Percentiles rank a stretch among this genome's conserved stretches.
These are phyloP conservation scores for Rhododendron simsii DNA, from an alignment of 148 eudicot species.

Conservation along the genomic window DNA sequence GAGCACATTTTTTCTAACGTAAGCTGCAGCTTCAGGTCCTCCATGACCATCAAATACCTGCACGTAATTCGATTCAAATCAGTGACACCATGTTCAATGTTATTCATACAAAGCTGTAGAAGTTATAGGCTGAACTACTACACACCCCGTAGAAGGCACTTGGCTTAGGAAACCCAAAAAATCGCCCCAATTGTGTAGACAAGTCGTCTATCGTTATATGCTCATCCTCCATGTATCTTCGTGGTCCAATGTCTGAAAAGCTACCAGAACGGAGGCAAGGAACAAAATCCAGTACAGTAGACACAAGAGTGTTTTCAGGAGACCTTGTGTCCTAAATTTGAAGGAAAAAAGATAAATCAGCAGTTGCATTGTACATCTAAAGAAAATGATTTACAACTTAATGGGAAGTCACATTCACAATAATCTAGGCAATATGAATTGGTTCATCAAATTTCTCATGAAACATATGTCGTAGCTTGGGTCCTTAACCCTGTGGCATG, in stretches of 20 bases:
- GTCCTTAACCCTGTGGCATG: background rate
- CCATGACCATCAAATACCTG: conserved; percentile 92
- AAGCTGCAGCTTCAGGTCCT: conserved; percentile 81
- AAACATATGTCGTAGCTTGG: background rate
- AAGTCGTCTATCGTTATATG: conserved; percentile 77
- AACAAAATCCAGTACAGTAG: conserved; percentile 40
- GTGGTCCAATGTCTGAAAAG: conserved; percentile 75
- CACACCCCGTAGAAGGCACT: conserved; percentile 80
- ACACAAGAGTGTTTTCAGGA: conserved; percentile 24
- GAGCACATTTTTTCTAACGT: conserved; percentile 46
- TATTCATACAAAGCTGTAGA: background rate
- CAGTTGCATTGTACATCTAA: background rate
- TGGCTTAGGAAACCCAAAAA: conserved; percentile 54
- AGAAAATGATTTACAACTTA: background rate
- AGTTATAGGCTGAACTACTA: background rate
- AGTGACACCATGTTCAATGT: background rate
- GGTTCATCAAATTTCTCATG: background rate
- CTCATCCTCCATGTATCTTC: conserved; percentile 84
- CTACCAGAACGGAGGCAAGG: conserved; percentile 79
- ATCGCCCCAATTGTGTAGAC: conserved; percentile 46
- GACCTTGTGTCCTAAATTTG: conserved; percentile 44
- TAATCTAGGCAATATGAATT: background rate
- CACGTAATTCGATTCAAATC: conserved; percentile 1
- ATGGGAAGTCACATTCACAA: background rate
- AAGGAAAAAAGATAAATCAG: background rate